A percentile compares a stretch with the other conserved stretches of the same genome.
phyloP scores from a whole-genome alignment of 129 eudicot species.

The Oenanthe sinensis region DNA sequence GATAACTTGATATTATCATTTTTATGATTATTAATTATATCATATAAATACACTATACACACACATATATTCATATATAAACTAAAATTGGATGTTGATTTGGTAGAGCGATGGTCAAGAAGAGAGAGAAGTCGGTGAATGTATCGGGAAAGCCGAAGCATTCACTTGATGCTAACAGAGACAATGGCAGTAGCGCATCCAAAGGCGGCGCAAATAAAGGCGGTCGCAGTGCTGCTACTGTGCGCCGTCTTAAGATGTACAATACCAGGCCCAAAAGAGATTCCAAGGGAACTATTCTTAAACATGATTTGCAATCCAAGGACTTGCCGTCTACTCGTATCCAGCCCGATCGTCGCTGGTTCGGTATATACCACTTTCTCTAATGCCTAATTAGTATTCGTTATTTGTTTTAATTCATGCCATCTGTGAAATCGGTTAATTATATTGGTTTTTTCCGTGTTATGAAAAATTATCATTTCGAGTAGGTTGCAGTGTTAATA shows the following conservation, averaged over 20 bases:
- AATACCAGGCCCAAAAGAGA: constrained; percentile 66
- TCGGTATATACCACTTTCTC: constrained; percentile 36
- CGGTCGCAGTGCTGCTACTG: constrained; percentile 74
- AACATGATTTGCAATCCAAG: constrained; percentile 56
- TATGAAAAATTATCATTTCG: too few relatives aligned
- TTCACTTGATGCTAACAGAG: constrained; percentile 68
- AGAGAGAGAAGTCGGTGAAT: constrained; percentile 66
- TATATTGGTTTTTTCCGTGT: background rate
- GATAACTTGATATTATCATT: background rate
- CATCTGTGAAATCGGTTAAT: background rate
- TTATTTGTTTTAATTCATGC: background rate
- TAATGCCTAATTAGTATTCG: background rate
- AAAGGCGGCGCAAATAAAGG: constrained; percentile 33
- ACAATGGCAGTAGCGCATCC: constrained; percentile 11
- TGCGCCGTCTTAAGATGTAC: constrained; percentile 97
- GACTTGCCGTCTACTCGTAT: constrained; percentile 80
- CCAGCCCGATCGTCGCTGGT: constrained; percentile 77
- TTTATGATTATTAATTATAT: too few relatives aligned
- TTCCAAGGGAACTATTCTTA: constrained; percentile 43
- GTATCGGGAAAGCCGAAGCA: constrained; percentile 93
- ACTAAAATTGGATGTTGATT: background rate
- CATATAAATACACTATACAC: background rate
- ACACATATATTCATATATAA: background rate
- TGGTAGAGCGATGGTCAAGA: constrained; percentile 22
- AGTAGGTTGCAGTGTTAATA: too few relatives aligned